Evolutionary conservation across 2,329 filamentous ascomycete species (phyloP).

Genomic region (Nannizziopsis barbatae): DNA sequence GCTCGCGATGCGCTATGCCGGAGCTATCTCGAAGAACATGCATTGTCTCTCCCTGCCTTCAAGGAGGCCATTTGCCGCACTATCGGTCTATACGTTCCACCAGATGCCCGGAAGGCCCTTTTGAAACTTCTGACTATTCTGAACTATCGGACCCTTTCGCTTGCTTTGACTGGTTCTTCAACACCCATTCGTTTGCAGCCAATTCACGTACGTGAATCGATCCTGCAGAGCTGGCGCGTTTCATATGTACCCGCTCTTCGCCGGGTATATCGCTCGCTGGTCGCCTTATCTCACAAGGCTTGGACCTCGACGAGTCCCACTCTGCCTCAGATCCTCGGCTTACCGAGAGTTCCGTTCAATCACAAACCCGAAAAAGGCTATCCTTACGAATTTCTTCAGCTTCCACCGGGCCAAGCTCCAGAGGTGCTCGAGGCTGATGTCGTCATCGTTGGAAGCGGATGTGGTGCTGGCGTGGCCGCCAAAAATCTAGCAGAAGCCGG

Average conservation of each 20-base stretch:
- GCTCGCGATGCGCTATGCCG: slow-evolving; percentile 30
- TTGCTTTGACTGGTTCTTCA: slow-evolving; percentile 47
- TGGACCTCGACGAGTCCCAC: slow-evolving; percentile 45
- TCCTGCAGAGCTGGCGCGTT: slow-evolving; percentile 43
- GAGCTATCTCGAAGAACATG: slow-evolving; percentile 40
- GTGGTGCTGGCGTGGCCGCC: slow-evolving; percentile 69
- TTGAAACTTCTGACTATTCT: slow-evolving; percentile 43
- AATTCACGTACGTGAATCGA: slow-evolving; percentile 42
- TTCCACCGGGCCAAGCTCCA: slow-evolving; percentile 42
- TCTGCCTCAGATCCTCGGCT: slow-evolving; percentile 41
- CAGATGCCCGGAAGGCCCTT: slow-evolving; percentile 40
- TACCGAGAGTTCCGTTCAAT: slow-evolving; percentile 45
- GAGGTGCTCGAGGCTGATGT: slow-evolving; percentile 66
- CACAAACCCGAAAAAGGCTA: slow-evolving; percentile 42
- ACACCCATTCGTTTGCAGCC: slow-evolving; percentile 46
- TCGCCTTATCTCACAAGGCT: slow-evolving; percentile 40
- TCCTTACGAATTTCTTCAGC: slow-evolving; percentile 48
- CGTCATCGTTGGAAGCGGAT: slow-evolving; percentile 76
- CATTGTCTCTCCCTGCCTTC: slow-evolving; percentile 41
- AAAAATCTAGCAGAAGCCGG: slow-evolving; percentile 71
- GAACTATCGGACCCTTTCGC: slow-evolving; percentile 45
- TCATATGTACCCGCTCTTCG: slow-evolving; percentile 45
- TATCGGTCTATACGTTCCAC: slow-evolving; percentile 40
- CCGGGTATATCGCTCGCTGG: slow-evolving; percentile 39
- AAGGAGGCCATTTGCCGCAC: slow-evolving; percentile 39